Base-by-base conservation (phyloP, 805 yeast species). In the Tetrapisispora pingtungensis region DNA sequence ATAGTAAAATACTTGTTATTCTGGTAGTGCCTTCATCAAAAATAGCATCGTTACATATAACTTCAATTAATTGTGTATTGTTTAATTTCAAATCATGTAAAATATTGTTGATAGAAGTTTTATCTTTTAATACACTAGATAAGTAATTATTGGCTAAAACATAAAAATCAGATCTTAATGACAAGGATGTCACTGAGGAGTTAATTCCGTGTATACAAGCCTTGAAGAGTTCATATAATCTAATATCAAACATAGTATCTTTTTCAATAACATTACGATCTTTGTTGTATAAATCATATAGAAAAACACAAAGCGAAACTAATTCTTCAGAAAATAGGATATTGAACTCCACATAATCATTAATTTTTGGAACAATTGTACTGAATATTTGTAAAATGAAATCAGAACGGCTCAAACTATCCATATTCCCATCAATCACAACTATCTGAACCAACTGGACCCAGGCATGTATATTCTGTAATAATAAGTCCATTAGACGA, bases 301-400 rank as follows among this genome's bases (percentile, higher is more conserved):
- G 61, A 13, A 81, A 71, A 3, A 84, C 89, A 54, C 87, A 77
- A 41, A 88, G 65, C 0, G 94, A 81, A 3, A 86, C 81, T 42
- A 88, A 65, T 46, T 84, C 90, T 56, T 80, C 85, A 1, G 95
- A 80, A 57, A 79, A 84, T 7, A 67, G 59, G 3, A 79, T 68
- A 54, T 84, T 84, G 24, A 69, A 62, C 40, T 80, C 86, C 44
- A 86, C 72, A 61, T 81, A 88, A 46, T 79, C 85, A 51, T 80
- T 79, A 39, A 88, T 75, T 55, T 78, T 82, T 2, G 95, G 95
- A 18, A 86, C 71, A 20, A 86, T 70, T 3, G 75, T 69, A 53
- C 86, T 94, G 49, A 88, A 78, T 2, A 85, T 76, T 52, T 84
- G 94, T 17, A 86, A 64, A 43, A 87, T 78, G 55, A 90, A 82